A percentile compares a stretch with the other conserved stretches of the same genome.
phyloP scores from a whole-genome alignment of 371 early-diverging fungal genomes.

The Choanephora cucurbitarum region DNA sequence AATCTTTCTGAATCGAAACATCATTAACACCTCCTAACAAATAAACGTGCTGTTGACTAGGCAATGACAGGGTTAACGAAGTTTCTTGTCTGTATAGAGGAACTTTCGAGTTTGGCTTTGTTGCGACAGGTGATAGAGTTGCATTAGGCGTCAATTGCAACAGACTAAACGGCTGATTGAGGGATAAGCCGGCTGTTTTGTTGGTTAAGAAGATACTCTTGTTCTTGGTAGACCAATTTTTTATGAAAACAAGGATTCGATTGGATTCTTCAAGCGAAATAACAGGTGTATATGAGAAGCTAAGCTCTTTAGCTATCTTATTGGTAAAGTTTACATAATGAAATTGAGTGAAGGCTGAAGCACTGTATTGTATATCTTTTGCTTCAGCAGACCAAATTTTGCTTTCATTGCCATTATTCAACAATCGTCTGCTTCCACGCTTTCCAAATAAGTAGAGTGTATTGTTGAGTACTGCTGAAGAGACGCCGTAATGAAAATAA shows the following conservation, averaged over 20 bases:
- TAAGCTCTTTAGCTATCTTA: background rate
- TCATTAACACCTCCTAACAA: slow-evolving; percentile 16
- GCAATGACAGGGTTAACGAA: slow-evolving; percentile 2
- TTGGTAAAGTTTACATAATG: background rate
- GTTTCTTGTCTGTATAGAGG: slow-evolving; percentile 9
- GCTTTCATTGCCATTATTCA: background rate
- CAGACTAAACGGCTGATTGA: background rate
- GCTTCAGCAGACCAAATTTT: slow-evolving; percentile 1
- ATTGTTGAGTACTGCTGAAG: slow-evolving; percentile 8
- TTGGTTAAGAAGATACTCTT: no score
- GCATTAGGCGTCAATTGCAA: background rate
- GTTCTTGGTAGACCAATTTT: no score
- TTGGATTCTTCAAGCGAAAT: background rate
- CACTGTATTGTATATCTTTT: slow-evolving; percentile 6
- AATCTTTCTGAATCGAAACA: slow-evolving; percentile 7
- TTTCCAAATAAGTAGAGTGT: slow-evolving; percentile 20
- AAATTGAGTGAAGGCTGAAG: background rate
- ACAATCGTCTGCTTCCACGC: background rate
- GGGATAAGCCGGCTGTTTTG: no score
- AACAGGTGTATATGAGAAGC: background rate
- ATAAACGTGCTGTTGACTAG: background rate
- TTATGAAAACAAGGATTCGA: background rate
- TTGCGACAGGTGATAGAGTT: background rate
- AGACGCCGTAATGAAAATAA: slow-evolving; percentile 5
- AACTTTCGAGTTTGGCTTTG: background rate